Evolutionary conservation across 306 rosid species (phyloP).

Genomic region (Oemleria cerasiformis): DNA sequence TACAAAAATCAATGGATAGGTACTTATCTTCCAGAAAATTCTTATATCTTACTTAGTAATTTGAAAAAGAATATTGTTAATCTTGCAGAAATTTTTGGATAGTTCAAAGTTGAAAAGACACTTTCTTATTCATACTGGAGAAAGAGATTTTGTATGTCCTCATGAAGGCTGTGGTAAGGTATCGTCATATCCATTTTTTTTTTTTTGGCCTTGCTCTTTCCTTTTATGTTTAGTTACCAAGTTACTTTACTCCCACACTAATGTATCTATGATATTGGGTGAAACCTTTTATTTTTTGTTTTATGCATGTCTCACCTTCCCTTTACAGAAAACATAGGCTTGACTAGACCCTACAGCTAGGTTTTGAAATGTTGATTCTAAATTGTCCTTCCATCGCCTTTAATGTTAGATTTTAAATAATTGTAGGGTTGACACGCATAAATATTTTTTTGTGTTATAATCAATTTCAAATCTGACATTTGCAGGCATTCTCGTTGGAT

Average conservation of each 20-base stretch:
- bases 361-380: background rate
- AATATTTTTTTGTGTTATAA: background rate
- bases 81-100: conserved; percentile 93
- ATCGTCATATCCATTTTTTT: conserved; percentile 32
- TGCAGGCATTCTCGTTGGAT: conserved; percentile 94
- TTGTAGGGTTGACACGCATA: background rate
- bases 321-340: background rate
- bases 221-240: background rate
- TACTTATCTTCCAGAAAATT: background rate
- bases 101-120: conserved; percentile 97
- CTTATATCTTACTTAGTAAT: background rate
- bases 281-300: background rate
- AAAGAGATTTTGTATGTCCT: conserved; percentile 87
- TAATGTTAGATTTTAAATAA: background rate
- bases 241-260: background rate
- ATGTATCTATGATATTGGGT: background rate
- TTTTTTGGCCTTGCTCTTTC: background rate
- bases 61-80: conserved; percentile 18
- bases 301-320: background rate
- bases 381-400: background rate
- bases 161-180: conserved; percentile 99
- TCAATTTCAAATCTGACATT: conserved; percentile 6
- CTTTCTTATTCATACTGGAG: conserved; percentile 92
- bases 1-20: background rate
- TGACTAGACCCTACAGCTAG: background rate